Conservation (phyloP, 495 filamentous ascomycete species). For the Annulohypoxylon moriforme region DNA sequence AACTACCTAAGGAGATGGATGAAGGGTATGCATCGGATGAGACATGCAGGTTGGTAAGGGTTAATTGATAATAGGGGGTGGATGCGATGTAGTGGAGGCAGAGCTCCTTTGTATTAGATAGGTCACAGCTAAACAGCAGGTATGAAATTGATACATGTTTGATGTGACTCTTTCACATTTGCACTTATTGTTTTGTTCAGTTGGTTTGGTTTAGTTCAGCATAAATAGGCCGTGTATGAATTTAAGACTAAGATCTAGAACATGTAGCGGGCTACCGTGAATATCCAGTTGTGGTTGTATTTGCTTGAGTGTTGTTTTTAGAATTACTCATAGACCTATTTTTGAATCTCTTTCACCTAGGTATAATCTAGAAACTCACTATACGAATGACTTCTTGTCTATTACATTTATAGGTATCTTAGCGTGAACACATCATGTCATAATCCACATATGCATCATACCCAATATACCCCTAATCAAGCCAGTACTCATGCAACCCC, state of each 20-base stretch:
- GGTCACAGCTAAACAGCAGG: too few species aligned
- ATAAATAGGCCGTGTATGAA: not conserved
- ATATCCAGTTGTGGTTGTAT: not conserved
- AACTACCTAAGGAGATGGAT: too few species aligned
- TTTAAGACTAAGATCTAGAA: not conserved
- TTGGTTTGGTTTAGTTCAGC: not conserved
- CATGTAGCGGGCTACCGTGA: not conserved
- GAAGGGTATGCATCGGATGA: not conserved
- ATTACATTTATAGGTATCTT: too few species aligned
- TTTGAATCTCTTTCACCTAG: not conserved
- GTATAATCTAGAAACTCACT: not conserved
- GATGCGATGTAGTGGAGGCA: not conserved
- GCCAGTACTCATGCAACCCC: conserved; percentile 53
- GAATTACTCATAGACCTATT: too few species aligned
- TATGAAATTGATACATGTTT: too few species aligned
- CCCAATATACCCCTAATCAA: conserved; percentile 46
- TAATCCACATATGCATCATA: not conserved
- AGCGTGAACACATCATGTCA: too few species aligned
- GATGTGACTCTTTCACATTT: too few species aligned
- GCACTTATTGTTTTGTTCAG: too few species aligned
- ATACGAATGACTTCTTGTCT: not conserved
- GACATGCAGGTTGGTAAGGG: not conserved
- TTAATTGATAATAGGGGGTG: not conserved
- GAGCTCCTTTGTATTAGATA: not conserved
- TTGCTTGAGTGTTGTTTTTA: too few species aligned